These are phyloP conservation scores for Colletotrichum coccodes DNA, from an alignment of 2,329 filamentous ascomycete genomes.

Conservation along the genomic window DNA sequence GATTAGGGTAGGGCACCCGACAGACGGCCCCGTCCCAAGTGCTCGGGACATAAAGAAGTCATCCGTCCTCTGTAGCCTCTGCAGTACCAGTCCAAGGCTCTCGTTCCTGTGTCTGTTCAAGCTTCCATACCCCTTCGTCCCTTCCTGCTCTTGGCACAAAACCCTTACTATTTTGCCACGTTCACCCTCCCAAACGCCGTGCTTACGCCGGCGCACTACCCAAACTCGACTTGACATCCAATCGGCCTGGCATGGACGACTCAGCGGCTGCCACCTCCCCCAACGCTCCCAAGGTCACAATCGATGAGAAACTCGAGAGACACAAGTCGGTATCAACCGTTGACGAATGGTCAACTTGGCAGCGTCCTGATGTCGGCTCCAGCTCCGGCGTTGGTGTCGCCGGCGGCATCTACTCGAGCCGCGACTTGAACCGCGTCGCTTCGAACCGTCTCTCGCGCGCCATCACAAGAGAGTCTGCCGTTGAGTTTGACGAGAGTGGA, in stretches of 20 bases:
- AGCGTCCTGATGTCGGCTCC: conserved; percentile 26
- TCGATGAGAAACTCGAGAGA: conserved; percentile 25
- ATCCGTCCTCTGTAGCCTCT: background rate
- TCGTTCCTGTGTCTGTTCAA: background rate
- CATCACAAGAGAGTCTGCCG: conserved; percentile 36
- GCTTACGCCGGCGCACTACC: conserved; percentile 10
- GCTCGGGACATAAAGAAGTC: conserved; percentile 8
- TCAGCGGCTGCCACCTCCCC: background rate
- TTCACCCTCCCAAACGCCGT: conserved; percentile 2
- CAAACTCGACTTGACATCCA: background rate
- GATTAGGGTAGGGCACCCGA: conserved; percentile 27
- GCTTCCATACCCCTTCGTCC: background rate
- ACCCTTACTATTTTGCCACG: conserved; percentile 10
- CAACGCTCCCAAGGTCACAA: conserved; percentile 17
- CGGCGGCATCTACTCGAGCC: conserved; percentile 36
- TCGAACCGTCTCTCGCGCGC: conserved; percentile 36
- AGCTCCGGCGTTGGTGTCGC: conserved; percentile 28
- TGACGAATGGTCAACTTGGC: conserved; percentile 15
- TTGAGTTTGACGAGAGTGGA: conserved; percentile 40
- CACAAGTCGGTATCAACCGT: conserved; percentile 20
- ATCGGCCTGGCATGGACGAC: conserved; percentile 6
- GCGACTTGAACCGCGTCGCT: conserved; percentile 30
- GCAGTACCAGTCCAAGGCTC: background rate
- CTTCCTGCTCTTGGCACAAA: background rate
- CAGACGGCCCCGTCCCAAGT: background rate